Conservation (phyloP, 495 filamentous ascomycete genomes). For the Penicillium paradoxum region DNA sequence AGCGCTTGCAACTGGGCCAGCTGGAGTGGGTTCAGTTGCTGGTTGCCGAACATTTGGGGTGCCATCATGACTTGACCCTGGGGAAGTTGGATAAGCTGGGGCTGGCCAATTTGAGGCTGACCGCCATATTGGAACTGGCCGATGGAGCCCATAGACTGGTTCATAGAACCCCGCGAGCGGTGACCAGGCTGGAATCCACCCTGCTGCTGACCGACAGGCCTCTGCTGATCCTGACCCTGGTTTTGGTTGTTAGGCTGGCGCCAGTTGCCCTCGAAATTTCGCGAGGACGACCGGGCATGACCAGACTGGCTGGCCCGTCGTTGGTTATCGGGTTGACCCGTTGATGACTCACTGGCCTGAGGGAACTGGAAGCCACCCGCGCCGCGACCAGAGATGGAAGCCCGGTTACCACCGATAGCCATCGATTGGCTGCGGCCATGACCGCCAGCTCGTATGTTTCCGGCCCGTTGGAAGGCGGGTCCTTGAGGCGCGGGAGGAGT, state of each 20-base stretch:
- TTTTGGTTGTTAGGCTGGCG: conserved; percentile 73
- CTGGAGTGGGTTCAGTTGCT: conserved; percentile 86
- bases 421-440: conserved; percentile 68
- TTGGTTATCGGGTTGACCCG: conserved; percentile 57
- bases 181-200: conserved; percentile 85
- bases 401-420: conserved; percentile 57
- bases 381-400: conserved; percentile 51
- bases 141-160: conserved; percentile 78
- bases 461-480: conserved; percentile 44
- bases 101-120: conserved; percentile 88
- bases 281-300: conserved; percentile 74
- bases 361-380: conserved; percentile 70
- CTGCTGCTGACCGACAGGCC: conserved; percentile 59
- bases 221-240: conserved; percentile 50
- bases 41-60: conserved; percentile 71
- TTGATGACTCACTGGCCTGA: conserved; percentile 51
- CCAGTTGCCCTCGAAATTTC: conserved; percentile 98
- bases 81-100: conserved; percentile 81
- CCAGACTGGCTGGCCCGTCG: conserved; percentile 63
- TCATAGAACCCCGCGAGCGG: conserved; percentile 76
- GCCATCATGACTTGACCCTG: conserved; percentile 76
- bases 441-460: conserved; percentile 46
- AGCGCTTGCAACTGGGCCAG: conserved; percentile 87
- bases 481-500: conserved; percentile 37
- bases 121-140: conserved; percentile 85